phyloP scores from a whole-genome alignment of 768 basidiomycete genomes.

The Cystobasidiopsis lactophilus region DNA sequence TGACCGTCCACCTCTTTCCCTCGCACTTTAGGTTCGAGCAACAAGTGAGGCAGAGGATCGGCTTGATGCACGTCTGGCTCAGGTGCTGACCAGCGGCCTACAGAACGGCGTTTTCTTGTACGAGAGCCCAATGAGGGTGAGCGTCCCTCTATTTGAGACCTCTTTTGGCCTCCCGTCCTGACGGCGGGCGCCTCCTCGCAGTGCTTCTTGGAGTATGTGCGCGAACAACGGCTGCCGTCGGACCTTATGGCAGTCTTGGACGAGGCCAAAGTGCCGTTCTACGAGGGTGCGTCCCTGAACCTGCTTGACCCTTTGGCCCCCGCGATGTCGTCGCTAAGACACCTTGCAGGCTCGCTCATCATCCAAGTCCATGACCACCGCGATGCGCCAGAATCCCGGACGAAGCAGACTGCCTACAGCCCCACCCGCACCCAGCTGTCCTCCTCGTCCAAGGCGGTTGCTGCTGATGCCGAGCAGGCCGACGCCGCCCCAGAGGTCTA shows the following conservation, averaged over 20 bases:
- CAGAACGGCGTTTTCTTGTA: slow-evolving; percentile 4
- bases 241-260: slow-evolving; percentile 24
- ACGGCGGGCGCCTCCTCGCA: background rate
- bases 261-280: slow-evolving; percentile 15
- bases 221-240: slow-evolving; percentile 26
- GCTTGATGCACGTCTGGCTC: background rate
- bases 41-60: no score
- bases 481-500: slow-evolving; percentile 8
- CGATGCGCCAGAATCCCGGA: background rate
- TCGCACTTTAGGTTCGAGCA: slow-evolving; percentile 27
- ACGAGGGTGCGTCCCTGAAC: slow-evolving; percentile 13
- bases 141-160: background rate
- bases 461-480: no score
- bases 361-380: slow-evolving; percentile 29
- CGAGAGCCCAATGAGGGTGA: no score
- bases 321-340: slow-evolving; percentile 17
- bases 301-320: no score
- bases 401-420: background rate
- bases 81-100: background rate
- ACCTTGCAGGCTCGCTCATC: slow-evolving; percentile 24
- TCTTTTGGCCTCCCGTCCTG: background rate
- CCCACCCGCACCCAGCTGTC: no score
- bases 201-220: slow-evolving; percentile 28
- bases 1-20: slow-evolving; percentile 27
- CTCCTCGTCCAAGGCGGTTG: no score